Evolutionary conservation across 805 yeast species (phyloP), one percentile per base, ranked within the genome.

Genomic region (Zygotorulaspora chibaensis): DNA sequence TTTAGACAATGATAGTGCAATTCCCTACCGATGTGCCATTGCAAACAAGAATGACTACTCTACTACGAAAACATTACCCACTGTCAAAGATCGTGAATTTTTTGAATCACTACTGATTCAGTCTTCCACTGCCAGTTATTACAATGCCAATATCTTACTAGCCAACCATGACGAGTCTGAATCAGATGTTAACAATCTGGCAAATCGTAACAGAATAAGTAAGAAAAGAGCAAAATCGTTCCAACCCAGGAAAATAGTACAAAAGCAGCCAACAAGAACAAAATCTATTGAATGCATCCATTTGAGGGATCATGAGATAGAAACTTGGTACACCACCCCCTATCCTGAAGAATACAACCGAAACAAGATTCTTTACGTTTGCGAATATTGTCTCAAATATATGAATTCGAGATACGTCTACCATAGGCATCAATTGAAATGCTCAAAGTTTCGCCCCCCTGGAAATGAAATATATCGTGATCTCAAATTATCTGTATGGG

Each of bases 291-390:
- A 76, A 40, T 77, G 77, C 45, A 81, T 90, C 18, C 88, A 82
- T 55, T 80, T 90, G 53, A 78, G 88, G 29, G 75, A 76, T 36
- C 78, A 68, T 62, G 89, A 84, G 60, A 86, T 93, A 23, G 85
- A 84, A 49, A 87, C 96, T 0, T 88, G 97, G 96, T 90, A 86
- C 65, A 79, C 86, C 2, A 82, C 96, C 0, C 98, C 98, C 1
- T 93, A 87, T 61, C 97, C 98, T 0, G 89, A 85, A 49, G 93
- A 87, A 58, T 87, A 81, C 58, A 78, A 87, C 35, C 74, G 73
- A 26, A 76, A 80, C 38, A 70, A 71, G 35, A 75, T 81, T 2
- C 68, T 93, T 38, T 82, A 81, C 58, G 75, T 91, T 12, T 93
- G 98, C 65, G 93, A 88, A 53, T 80, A 74, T 56, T 93, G 98